Base-by-base conservation (phyloP, 345 rosid genomes). In the Gossypium bickii region DNA sequence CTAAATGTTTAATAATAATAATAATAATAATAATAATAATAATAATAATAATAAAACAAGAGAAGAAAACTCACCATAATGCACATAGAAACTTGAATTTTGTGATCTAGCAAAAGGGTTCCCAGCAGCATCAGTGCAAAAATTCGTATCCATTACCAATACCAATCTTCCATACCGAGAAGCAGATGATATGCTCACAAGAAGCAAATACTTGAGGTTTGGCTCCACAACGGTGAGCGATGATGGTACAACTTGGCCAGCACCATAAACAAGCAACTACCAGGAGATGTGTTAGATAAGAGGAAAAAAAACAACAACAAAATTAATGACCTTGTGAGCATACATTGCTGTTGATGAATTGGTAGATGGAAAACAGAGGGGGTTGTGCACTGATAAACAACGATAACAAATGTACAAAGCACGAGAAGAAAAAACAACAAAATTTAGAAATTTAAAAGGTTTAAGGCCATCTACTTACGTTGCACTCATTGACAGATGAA, bases 261-360 rank as follows among this genome's bases (percentile, higher is more conserved):
- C 84, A 58, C 97, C 98, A 71, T 94, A 94, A 60, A 92, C 97
- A 67, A 92, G 84, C 79, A 94, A 90, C 98, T 94, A 93, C 74
- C 81, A 80, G 62, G 72, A 73, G 58, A 73, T 45, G 66, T 71
- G 53, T 70, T 43, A 76, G 49, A 7, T 22, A 48, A 47, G 18
- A 13, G 13, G 27, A 44, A 41, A 64, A 48, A 65, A 4, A 29
- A 29, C 34, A 29, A 45, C 56, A 67, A 22, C 6, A 67, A 4
- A 47, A 13, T 9, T 8, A 48, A 48, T 7, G 9, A 48, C 29
- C 38, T 47, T 48, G 57, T 67, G 18, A 48, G 11, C 41, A 67
- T 47, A 44, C 29, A 58, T 22, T 13, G 62, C 61, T 61, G 25
- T 60, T 25, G 64, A 73, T 61, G 22, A 58, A 34, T 52, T 18